Evolutionary conservation across 2,329 filamentous ascomycete genomes (phyloP).

Genomic region (Coniochaeta ligniaria): DNA sequence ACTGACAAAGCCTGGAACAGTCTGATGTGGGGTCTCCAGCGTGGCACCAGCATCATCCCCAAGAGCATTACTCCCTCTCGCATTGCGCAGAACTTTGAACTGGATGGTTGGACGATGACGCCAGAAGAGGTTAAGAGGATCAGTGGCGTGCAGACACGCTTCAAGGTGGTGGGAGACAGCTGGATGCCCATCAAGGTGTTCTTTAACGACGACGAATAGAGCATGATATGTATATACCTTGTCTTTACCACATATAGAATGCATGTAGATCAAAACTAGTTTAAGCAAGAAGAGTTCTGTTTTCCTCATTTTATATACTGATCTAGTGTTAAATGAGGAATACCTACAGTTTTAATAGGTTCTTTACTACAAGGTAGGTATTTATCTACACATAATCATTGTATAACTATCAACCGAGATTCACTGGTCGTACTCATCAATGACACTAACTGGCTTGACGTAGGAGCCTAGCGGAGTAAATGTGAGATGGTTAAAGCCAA

Average conservation of each 20-base stretch:
- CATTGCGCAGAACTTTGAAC: slow-evolving; percentile 68
- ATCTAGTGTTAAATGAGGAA: no score
- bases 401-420: background rate
- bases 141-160: slow-evolving; percentile 61
- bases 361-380: no score
- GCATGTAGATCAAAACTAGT: no score
- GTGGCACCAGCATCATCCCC: slow-evolving; percentile 41
- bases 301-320: no score
- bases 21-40: slow-evolving; percentile 38
- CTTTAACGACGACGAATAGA: slow-evolving; percentile 72
- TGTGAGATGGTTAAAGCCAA: background rate
- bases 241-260: slow-evolving; percentile 3
- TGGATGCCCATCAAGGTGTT: slow-evolving; percentile 76
- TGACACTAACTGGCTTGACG: background rate
- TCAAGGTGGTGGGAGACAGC: slow-evolving; percentile 72
- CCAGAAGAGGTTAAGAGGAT: slow-evolving; percentile 65
- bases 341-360: no score
- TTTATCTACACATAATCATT: background rate
- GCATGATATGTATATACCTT: background rate
- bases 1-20: background rate
- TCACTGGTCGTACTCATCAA: background rate
- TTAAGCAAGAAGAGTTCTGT: no score
- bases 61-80: slow-evolving; percentile 60
- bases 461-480: background rate
- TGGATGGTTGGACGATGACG: slow-evolving; percentile 67